Percentiles rank a stretch among this genome's conserved stretches.
Conservation (phyloP, 2,329 filamentous ascomycete species). For the Botryotinia convoluta region DNA sequence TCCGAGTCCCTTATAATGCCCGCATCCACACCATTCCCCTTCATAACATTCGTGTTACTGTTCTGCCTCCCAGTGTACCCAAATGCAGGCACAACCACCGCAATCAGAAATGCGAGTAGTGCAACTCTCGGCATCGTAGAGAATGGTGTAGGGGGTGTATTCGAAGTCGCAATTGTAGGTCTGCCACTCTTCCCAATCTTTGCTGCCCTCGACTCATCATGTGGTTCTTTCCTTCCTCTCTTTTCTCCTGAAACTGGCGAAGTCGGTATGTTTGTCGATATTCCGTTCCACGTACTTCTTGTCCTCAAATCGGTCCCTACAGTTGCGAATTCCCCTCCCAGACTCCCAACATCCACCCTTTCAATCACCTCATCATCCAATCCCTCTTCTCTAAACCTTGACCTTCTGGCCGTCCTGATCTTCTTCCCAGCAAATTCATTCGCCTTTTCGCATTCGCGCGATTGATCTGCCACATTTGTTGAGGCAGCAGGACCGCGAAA, state of each 20-base stretch:
- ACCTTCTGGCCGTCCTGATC: not conserved
- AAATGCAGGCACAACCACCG: constrained; percentile 49
- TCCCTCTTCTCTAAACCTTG: constrained; percentile 31
- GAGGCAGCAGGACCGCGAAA: constrained; percentile 1
- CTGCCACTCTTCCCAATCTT: constrained; percentile 36
- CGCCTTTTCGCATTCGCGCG: not conserved
- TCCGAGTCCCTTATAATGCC: constrained; percentile 43
- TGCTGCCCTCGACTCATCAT: not conserved
- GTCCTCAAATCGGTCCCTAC: not conserved
- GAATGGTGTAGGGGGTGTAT: constrained; percentile 44
- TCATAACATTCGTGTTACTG: constrained; percentile 38
- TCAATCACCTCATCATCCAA: constrained; percentile 31
- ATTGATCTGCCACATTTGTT: not conserved
- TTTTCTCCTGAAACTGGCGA: not conserved
- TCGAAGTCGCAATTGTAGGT: constrained; percentile 45
- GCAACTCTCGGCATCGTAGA: constrained; percentile 46
- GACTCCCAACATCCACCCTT: constrained; percentile 14
- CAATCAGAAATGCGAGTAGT: constrained; percentile 50
- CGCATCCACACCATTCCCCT: constrained; percentile 44
- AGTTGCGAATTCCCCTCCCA: not conserved
- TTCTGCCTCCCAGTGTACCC: constrained; percentile 42
- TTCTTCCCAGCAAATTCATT: not conserved
- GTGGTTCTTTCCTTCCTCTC: not conserved
- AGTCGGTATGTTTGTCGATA: not conserved
- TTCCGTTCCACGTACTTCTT: not conserved